These are phyloP conservation scores for Pseudogymnoascus pannorum DNA, from an alignment of 2,329 filamentous ascomycete species.

Conservation along the genomic window DNA sequence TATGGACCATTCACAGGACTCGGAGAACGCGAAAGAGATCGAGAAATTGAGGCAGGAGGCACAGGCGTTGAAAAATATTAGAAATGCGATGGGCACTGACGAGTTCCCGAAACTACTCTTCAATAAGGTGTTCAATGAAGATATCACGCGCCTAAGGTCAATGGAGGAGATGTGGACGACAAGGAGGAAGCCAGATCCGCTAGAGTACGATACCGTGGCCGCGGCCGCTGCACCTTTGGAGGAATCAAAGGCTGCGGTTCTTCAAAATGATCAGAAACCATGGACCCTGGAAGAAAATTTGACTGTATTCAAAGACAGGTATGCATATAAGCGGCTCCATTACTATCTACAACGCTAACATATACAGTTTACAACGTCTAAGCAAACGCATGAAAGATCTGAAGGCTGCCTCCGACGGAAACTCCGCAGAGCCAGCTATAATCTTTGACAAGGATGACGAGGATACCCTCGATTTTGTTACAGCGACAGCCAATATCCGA, in stretches of 20 bases:
- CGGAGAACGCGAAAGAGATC: slow-evolving; percentile 81
- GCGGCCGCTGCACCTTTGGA: slow-evolving; percentile 24
- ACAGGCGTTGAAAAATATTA: slow-evolving; percentile 73
- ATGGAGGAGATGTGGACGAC: slow-evolving; percentile 98
- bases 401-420: slow-evolving; percentile 40
- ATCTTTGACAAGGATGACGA: slow-evolving; percentile 95
- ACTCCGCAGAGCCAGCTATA: slow-evolving; percentile 56
- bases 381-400: slow-evolving; percentile 64
- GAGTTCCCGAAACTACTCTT: slow-evolving; percentile 77
- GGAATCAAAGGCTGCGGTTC: slow-evolving; percentile 42
- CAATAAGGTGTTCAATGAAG: slow-evolving; percentile 83
- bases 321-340: slow-evolving; percentile 7
- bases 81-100: slow-evolving; percentile 68
- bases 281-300: slow-evolving; percentile 86
- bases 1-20: slow-evolving; percentile 72
- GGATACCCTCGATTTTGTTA: slow-evolving; percentile 91
- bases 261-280: slow-evolving; percentile 61
- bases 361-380: slow-evolving; percentile 58
- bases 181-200: slow-evolving; percentile 62
- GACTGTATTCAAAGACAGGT: slow-evolving; percentile 74
- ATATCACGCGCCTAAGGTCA: slow-evolving; percentile 71
- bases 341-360: slow-evolving; percentile 15
- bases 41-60: slow-evolving; percentile 80
- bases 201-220: slow-evolving; percentile 60
- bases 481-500: slow-evolving; percentile 81